Percentiles rank a stretch among this genome's conserved stretches.
Evolutionary conservation across 2,329 filamentous ascomycete species (phyloP).

Genomic region (Calonectria pteridis): DNA sequence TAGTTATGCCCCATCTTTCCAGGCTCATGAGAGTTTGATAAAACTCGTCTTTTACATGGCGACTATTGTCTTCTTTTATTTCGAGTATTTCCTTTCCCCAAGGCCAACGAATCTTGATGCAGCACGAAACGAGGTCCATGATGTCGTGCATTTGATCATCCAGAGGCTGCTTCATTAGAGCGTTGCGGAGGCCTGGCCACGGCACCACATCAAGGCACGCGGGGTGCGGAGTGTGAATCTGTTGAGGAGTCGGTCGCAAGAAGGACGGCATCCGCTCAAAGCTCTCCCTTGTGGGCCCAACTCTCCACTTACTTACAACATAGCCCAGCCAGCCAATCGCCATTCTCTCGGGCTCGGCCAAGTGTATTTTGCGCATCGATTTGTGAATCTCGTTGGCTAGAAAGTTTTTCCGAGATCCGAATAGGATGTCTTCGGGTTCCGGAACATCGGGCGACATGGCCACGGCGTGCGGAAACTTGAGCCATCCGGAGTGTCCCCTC

Average conservation of each 20-base stretch:
- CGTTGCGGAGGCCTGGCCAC: neutral
- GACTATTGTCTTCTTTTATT: neutral
- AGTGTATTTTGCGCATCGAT: neutral
- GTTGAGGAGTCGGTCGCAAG: neutral
- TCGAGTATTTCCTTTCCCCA: neutral
- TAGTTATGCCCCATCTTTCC: neutral
- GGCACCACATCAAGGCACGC: neutral
- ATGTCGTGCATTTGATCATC: neutral
- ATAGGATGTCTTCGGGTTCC: neutral
- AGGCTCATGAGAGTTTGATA: neutral
- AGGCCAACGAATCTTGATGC: neutral
- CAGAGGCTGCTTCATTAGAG: neutral
- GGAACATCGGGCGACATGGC: neutral
- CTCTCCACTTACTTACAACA: neutral
- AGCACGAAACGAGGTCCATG: neutral
- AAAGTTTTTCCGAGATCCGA: neutral
- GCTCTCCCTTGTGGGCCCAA: neutral
- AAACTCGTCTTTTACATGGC: neutral
- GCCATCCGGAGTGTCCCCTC: neutral
- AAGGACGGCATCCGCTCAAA: neutral
- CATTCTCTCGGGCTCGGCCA: neutral
- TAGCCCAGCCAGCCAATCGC: neutral
- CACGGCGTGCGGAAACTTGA: neutral
- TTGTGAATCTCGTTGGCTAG: neutral
- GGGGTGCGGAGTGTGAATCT: neutral